Evolutionary conservation across 768 basidiomycete genomes (phyloP).

Genomic region (Boletus vermiculosoides): DNA sequence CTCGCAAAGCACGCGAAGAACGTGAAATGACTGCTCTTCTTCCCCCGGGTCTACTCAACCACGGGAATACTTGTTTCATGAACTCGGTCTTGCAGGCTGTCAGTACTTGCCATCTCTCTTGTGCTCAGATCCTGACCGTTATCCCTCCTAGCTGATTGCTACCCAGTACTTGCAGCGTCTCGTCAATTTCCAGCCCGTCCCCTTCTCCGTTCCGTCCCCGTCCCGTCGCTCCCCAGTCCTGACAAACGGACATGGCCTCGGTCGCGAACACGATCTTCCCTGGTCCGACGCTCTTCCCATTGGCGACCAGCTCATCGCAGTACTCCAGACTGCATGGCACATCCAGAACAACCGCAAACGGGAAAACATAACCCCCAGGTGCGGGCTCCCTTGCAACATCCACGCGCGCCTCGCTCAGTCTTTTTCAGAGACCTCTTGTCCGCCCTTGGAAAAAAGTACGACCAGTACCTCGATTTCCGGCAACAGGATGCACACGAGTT

Average conservation of each 20-base stretch:
- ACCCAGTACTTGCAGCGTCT: constrained; percentile 60
- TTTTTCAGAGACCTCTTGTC: constrained; percentile 55
- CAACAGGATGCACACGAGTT: constrained; percentile 98
- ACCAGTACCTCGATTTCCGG: constrained; percentile 91
- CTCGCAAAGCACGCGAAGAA: constrained; percentile 60
- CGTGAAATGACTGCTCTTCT: constrained; percentile 56
- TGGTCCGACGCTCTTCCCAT: constrained; percentile 65
- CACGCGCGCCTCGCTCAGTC: background rate
- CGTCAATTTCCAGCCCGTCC: constrained; percentile 52
- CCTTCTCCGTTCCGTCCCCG: constrained; percentile 41
- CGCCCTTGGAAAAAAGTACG: constrained; percentile 79
- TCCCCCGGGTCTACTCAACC: constrained; percentile 75
- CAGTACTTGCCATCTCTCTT: constrained; percentile 31
- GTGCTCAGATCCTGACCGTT: too few relatives aligned
- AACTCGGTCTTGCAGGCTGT: constrained; percentile 92
- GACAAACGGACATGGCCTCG: constrained; percentile 56
- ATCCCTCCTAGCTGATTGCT: constrained; percentile 55
- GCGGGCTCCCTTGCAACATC: constrained; percentile 26
- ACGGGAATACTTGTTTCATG: constrained; percentile 94
- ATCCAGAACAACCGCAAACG: constrained; percentile 51
- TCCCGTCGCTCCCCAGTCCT: constrained; percentile 63
- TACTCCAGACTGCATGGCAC: constrained; percentile 65
- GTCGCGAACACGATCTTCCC: constrained; percentile 48
- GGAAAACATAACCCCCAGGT: constrained; percentile 68
- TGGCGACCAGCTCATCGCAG: constrained; percentile 61